Evolutionary conservation across 1,139 yeast species (phyloP), one percentile per base, ranked within the genome.

Genomic region (Dujonia santamariae): DNA sequence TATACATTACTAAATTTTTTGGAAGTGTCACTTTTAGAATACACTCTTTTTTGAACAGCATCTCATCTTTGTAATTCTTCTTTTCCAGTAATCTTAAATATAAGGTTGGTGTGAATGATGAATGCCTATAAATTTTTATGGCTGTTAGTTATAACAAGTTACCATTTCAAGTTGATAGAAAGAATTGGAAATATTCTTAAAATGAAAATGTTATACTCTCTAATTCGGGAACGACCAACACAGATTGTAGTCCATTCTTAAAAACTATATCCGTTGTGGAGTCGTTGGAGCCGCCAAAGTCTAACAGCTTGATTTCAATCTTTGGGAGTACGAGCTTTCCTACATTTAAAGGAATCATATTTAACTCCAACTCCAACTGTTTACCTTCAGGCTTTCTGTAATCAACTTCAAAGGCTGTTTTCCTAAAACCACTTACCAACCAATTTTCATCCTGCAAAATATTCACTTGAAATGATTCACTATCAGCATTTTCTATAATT

Each of bases 291-390:
- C 54, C 56, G 22, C 48, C 59, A 7, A 44, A 40, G 9, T 19
- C 33, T n/a, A 48, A 23, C 13, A 60, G 48, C 32, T 61, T 59
- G 11, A 87, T 67, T n/a, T 65, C 68, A 11, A 86, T 63, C 39
- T 63, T 70, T 0, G 97, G 97, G 25, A 85, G 61, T 4, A 67
- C 57, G 9, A 88, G 53, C 42, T 81, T 80, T 0, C 97, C 97
- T 16, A 83, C 78, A 41, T 74, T 79, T 37, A 87, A 55, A 0
- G 97, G 97, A 8, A 87, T 70, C 42, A 90, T 55, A 3, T 72
- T 60, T 9, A 88, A 42, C 11, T 67, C 58, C 21, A 73, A 45
- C 7, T 37, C 41, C 13, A 48, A 38, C 1, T 28, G 34, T 20
- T 43, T 54, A 3, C 8, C 3, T 2, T 44, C 47, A 7, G 36